phyloP scores from a whole-genome alignment of 192 early-diverging fungal species.

The Gaertneriomyces sp. region DNA sequence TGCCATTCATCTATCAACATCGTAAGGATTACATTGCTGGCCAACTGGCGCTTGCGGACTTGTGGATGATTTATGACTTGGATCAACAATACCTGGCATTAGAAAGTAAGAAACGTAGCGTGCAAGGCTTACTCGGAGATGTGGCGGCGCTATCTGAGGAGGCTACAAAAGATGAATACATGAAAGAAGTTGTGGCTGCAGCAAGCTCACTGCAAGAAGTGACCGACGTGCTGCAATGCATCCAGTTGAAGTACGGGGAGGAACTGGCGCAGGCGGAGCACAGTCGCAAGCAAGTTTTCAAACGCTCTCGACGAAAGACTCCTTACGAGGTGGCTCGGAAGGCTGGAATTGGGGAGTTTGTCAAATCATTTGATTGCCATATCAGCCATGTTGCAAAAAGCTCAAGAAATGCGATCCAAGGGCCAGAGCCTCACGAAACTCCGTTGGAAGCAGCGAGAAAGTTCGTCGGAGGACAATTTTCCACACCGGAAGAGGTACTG shows the following conservation, averaged over 20 bases:
- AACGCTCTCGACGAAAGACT: slow-evolving; percentile 36
- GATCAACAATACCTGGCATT: slow-evolving; percentile 74
- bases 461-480: slow-evolving; percentile 46
- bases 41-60: slow-evolving; percentile 62
- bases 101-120: slow-evolving; percentile 47
- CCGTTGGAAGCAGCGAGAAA: slow-evolving; percentile 55
- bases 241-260: slow-evolving; percentile 46
- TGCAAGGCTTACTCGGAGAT: slow-evolving; percentile 30
- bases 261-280: slow-evolving; percentile 45
- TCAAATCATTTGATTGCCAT: slow-evolving; percentile 43
- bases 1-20: slow-evolving; percentile 86
- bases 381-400: slow-evolving; percentile 18
- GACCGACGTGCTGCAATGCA: slow-evolving; percentile 42
- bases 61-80: slow-evolving; percentile 88
- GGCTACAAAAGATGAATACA: slow-evolving; percentile 45
- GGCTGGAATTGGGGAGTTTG: slow-evolving; percentile 39
- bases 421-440: slow-evolving; percentile 8
- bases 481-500: slow-evolving; percentile 49
- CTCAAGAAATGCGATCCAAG: neutral
- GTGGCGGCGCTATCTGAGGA: slow-evolving; percentile 49
- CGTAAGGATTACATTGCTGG: slow-evolving; percentile 83
- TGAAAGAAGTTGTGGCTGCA: slow-evolving; percentile 36
- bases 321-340: slow-evolving; percentile 45
- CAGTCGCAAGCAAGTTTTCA: slow-evolving; percentile 32
- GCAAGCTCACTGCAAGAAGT: slow-evolving; percentile 41